phyloP scores from a whole-genome alignment of 768 basidiomycete species.

The Auriculariales sp. region DNA sequence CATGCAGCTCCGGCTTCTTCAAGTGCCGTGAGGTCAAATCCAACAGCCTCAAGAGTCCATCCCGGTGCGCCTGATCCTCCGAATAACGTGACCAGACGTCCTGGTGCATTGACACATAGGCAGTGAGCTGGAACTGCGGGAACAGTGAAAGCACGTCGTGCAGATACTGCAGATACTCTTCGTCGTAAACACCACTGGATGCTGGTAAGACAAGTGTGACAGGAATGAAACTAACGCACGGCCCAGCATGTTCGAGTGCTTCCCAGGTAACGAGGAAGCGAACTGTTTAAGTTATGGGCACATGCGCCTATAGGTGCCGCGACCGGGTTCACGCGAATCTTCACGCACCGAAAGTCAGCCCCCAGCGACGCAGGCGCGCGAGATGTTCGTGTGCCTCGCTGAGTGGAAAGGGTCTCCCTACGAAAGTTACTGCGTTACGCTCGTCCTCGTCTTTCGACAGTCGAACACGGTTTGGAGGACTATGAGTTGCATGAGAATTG shows the following conservation, averaged over 20 bases:
- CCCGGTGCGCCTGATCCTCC: constrained; percentile 95
- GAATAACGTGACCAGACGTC: constrained; percentile 91
- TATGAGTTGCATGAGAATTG: neutral
- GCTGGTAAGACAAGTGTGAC: too few relatives aligned
- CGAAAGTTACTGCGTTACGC: constrained; percentile 60
- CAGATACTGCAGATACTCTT: constrained; percentile 69
- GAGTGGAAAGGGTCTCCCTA: constrained; percentile 82
- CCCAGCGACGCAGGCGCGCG: constrained; percentile 70
- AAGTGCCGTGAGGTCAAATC: constrained; percentile 68
- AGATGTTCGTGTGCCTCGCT: constrained; percentile 80
- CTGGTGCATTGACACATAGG: constrained; percentile 77
- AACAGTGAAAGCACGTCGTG: constrained; percentile 50
- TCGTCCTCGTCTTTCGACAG: constrained; percentile 33
- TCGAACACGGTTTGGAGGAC: neutral
- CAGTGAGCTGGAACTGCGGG: constrained; percentile 55
- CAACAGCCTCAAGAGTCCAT: constrained; percentile 81
- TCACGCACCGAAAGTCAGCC: constrained; percentile 64
- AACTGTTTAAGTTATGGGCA: constrained; percentile 28
- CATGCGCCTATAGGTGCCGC: neutral
- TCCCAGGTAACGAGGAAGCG: constrained; percentile 96
- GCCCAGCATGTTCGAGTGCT: constrained; percentile 85
- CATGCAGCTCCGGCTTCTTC: constrained; percentile 82
- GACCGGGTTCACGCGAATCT: neutral
- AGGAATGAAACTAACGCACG: constrained; percentile 37
- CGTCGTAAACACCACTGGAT: constrained; percentile 71